Base-by-base conservation (phyloP, 2,329 filamentous ascomycete species). In the Aspergillus neotritici region DNA sequence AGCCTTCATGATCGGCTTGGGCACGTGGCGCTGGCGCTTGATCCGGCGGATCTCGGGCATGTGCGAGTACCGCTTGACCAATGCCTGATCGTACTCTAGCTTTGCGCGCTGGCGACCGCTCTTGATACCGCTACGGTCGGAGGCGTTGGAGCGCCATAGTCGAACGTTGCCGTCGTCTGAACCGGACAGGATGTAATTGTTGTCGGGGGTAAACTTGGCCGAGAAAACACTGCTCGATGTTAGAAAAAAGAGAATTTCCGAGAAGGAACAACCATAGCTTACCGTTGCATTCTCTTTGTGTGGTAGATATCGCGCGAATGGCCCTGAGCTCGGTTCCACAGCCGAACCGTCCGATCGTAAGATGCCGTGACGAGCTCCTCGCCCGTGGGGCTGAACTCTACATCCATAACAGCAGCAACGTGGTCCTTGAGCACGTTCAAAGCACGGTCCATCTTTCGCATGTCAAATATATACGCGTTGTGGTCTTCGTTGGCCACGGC, bases 11-110 rank as follows among this genome's bases (percentile, higher is more conserved):
- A 97, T 82, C 44, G 89, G 82, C 75, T 89, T 87, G 14, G 93
- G 93, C 49, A 96, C 71, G 69, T 97, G 93, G 50, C 93, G 81
- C 68, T 98, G 93, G 40, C 89, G 79, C 58, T 84, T 84, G 66
- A 98, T 98, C 42, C 94, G 80, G 57, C 82, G 80, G 55, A 98
- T 86, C 69, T 98, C 91, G 38, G 93, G 93, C 90, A 98, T 96
- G 67, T 98, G 93, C 50, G 82, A 79, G 70, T 89, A 98, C 51
- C 90, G 76, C 58, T 87, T 76, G 58, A 87, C 81, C 46, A 98
- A 73, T 9, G 90, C 84, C 42, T 87, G 81, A 62, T 95, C 91
- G 65, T 97, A 97, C 67, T 97, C 90, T 25, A 96, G 76, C 49
- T 91, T 86, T 66, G 93, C 84, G 48, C 90, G 78, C 56, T 98